Percentiles rank a stretch among this genome's conserved stretches.
Evolutionary conservation across 208 protist species (phyloP).

Genomic region (Trypanosoma grayi): DNA sequence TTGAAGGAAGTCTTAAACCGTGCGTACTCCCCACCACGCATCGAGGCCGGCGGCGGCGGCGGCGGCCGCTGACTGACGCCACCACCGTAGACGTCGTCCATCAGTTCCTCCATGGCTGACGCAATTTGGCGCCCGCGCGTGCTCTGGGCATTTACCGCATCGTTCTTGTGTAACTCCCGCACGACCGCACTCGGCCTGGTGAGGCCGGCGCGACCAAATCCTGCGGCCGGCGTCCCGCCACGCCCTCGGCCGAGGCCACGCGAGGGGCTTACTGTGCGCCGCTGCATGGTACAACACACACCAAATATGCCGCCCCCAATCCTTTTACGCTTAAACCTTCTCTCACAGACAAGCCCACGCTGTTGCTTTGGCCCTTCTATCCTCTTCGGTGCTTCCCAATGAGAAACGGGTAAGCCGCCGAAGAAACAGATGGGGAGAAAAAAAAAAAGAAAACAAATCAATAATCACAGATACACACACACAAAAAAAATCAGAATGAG

Average conservation of each 20-base stretch:
- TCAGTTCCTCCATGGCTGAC: conserved; percentile 49
- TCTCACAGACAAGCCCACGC: too few species aligned
- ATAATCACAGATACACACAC: too few species aligned
- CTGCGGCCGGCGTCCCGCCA: conserved; percentile 1
- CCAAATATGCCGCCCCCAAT: too few species aligned
- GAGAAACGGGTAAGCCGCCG: too few species aligned
- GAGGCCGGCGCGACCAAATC: conserved; percentile 14
- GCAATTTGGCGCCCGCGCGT: conserved; percentile 43
- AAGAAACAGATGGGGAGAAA: too few species aligned
- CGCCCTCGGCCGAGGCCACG: conserved; percentile 3
- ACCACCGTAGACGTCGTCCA: conserved; percentile 57
- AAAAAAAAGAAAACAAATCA: too few species aligned
- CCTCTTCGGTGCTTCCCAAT: too few species aligned
- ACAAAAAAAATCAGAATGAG: too few species aligned
- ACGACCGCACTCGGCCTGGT: conserved; percentile 24
- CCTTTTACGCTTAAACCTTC: too few species aligned
- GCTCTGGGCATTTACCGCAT: conserved; percentile 29
- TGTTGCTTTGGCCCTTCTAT: too few species aligned
- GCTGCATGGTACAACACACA: too few species aligned
- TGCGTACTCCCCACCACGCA: conserved; percentile 7
- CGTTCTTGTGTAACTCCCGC: conserved; percentile 33
- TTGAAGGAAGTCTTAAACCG: conserved; percentile 19
- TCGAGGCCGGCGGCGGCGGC: conserved; percentile 2
- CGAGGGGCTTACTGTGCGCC: conserved; percentile 12
- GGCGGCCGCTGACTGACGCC: conserved; percentile 21